Evolutionary conservation across 2,329 filamentous ascomycete species (phyloP).

Genomic region (Raffaelea deltoideospora): DNA sequence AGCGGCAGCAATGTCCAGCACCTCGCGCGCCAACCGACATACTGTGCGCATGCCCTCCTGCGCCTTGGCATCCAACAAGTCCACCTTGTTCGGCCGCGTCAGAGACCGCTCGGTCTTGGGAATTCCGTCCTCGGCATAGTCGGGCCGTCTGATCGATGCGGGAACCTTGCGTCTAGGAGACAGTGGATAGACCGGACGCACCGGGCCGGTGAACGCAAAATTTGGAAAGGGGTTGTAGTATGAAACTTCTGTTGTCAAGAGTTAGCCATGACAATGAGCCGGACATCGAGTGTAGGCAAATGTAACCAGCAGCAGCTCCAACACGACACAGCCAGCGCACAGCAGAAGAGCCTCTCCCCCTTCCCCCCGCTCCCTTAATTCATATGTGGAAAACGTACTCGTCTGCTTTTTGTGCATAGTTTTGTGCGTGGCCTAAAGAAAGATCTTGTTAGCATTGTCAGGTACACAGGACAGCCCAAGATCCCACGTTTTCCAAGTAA

Average conservation of each 20-base stretch:
- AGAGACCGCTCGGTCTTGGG: conserved; percentile 45
- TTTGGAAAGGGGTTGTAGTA: conserved; percentile 85
- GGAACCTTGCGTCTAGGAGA: conserved; percentile 60
- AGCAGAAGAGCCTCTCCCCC: background rate
- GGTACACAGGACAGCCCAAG: too few relatives aligned
- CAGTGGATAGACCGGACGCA: conserved; percentile 79
- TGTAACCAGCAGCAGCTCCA: too few relatives aligned
- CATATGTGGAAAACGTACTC: too few relatives aligned
- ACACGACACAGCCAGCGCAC: background rate
- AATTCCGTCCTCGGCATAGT: conserved; percentile 78
- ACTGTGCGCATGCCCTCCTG: conserved; percentile 88
- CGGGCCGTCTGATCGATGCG: conserved; percentile 65
- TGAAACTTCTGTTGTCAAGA: conserved; percentile 81
- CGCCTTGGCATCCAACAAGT: conserved; percentile 63
- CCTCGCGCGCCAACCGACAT: conserved; percentile 73
- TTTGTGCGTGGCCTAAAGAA: conserved; percentile 71
- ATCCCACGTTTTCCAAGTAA: too few relatives aligned
- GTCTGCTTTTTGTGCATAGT: conserved; percentile 65
- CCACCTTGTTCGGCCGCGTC: conserved; percentile 63
- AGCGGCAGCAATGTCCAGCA: conserved; percentile 78
- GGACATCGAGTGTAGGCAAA: too few relatives aligned
- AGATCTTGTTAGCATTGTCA: too few relatives aligned
- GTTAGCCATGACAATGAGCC: too few relatives aligned
- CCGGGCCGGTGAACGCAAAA: conserved; percentile 64
- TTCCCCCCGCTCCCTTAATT: too few relatives aligned